These are phyloP conservation scores for Yarrowia keelungensis DNA, from an alignment of 805 yeast species.

Conservation along the genomic window DNA sequence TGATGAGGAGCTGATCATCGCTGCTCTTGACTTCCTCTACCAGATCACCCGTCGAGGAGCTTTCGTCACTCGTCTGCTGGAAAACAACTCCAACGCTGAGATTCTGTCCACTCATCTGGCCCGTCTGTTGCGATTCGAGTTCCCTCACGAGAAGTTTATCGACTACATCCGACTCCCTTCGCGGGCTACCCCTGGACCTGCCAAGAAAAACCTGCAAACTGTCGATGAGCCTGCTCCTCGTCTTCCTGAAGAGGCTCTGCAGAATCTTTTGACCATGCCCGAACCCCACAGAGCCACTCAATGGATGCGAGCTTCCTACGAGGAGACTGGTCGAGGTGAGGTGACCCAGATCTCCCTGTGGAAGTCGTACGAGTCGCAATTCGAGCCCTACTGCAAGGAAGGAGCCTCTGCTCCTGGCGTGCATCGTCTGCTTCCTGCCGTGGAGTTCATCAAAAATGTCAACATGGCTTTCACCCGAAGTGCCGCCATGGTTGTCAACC, in stretches of 20 bases:
- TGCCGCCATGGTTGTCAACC: constrained; percentile 87
- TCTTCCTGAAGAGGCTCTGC: constrained; percentile 61
- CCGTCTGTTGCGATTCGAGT: constrained; percentile 59
- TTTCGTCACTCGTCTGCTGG: constrained; percentile 57
- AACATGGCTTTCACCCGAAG: constrained; percentile 86
- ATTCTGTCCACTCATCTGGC: constrained; percentile 67
- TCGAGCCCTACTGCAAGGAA: constrained; percentile 62
- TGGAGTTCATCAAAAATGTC: constrained; percentile 94
- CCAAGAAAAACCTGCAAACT: constrained; percentile 52
- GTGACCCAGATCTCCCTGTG: constrained; percentile 95
- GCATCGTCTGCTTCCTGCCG: constrained; percentile 82
- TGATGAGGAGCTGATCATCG: constrained; percentile 72
- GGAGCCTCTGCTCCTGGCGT: constrained; percentile 55
- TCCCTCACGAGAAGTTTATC: constrained; percentile 44
- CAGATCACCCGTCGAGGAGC: constrained; percentile 56
- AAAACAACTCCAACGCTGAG: constrained; percentile 55
- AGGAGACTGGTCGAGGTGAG: constrained; percentile 76
- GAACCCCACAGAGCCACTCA: constrained; percentile 93
- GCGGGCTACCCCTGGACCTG: constrained; percentile 69
- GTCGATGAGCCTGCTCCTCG: constrained; percentile 52
- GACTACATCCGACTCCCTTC: constrained; percentile 52
- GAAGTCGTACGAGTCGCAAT: constrained; percentile 92
- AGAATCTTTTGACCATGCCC: constrained; percentile 66
- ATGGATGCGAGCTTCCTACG: constrained; percentile 93
- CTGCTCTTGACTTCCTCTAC: constrained; percentile 76